Evolutionary conservation across 2,329 filamentous ascomycete genomes (phyloP).

Genomic region (Exophiala bonariae): DNA sequence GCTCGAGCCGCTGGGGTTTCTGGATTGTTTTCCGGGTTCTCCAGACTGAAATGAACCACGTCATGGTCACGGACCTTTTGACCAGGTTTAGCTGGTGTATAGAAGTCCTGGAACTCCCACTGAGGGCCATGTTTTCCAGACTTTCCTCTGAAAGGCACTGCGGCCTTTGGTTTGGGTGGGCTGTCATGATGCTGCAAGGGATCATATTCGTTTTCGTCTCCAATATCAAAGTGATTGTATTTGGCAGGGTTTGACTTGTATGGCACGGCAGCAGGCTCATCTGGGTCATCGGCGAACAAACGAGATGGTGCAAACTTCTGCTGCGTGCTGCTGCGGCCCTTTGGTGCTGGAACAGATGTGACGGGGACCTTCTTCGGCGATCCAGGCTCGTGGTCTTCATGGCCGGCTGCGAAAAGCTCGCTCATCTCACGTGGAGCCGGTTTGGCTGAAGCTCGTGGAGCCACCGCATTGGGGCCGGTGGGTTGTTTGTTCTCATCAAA

Average conservation of each 20-base stretch:
- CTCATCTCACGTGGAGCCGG: conserved; percentile 65
- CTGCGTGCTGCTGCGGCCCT: conserved; percentile 48
- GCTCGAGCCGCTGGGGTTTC: conserved; percentile 33
- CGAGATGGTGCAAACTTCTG: conserved; percentile 53
- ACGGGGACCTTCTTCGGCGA: conserved; percentile 26
- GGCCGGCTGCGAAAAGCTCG: conserved; percentile 65
- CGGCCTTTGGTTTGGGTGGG: conserved; percentile 29
- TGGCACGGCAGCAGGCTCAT: conserved; percentile 49
- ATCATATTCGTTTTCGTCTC: conserved; percentile 40
- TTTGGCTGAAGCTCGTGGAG: conserved; percentile 70
- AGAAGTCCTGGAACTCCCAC: conserved; percentile 88
- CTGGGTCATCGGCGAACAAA: conserved; percentile 53
- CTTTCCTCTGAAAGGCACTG: conserved; percentile 21
- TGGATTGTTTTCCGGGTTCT: conserved; percentile 60
- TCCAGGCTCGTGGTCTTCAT: conserved; percentile 37
- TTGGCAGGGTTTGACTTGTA: conserved; percentile 72
- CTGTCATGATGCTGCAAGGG: conserved; percentile 25
- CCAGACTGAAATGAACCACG: conserved; percentile 74
- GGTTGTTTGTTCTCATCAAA: conserved; percentile 16
- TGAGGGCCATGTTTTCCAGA: conserved; percentile 59
- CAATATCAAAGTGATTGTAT: conserved; percentile 83
- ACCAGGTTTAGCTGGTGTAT: conserved; percentile 74
- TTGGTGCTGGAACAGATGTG: conserved; percentile 43
- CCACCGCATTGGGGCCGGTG: conserved; percentile 62
- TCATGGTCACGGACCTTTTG: conserved; percentile 67